Conservation (phyloP, 805 yeast species). For the Candida pini region DNA sequence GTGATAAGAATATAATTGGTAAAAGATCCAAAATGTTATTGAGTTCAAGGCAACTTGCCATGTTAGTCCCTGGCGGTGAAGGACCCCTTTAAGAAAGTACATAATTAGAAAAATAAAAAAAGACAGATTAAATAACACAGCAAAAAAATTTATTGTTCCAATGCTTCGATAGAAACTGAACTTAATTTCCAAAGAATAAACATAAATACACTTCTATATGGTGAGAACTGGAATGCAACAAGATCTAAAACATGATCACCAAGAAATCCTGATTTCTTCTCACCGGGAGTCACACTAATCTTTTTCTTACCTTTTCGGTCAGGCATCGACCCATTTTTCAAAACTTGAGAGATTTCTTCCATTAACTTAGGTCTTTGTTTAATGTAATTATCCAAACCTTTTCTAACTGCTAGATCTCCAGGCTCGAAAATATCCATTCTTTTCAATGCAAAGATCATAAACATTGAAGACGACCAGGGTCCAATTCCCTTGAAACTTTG, state of each 20-base stretch:
- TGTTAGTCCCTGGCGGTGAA: constrained; percentile 52
- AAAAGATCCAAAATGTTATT: constrained; percentile 56
- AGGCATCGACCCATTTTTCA: constrained; percentile 26
- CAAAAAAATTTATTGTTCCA: constrained; percentile 18
- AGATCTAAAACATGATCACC: constrained; percentile 53
- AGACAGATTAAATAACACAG: neutral
- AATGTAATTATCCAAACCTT: constrained; percentile 70
- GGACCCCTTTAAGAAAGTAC: constrained; percentile 19
- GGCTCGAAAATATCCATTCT: constrained; percentile 67
- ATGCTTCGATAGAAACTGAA: constrained; percentile 47
- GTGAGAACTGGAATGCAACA: constrained; percentile 55
- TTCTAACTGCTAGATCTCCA: constrained; percentile 78
- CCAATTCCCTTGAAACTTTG: constrained; percentile 62
- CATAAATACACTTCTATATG: constrained; percentile 66
- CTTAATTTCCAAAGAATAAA: constrained; percentile 68
- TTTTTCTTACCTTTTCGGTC: constrained; percentile 31
- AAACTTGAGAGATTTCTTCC: constrained; percentile 36
- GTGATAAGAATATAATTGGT: constrained; percentile 36
- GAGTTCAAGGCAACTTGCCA: constrained; percentile 67
- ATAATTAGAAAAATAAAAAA: neutral
- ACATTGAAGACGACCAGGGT: constrained; percentile 88
- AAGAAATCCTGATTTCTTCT: constrained; percentile 18
- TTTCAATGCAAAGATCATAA: constrained; percentile 61
- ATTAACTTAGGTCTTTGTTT: constrained; percentile 45
- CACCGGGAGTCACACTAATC: neutral